Conservation (phyloP, 805 yeast genomes). For the Lipomyces sp. region DNA sequence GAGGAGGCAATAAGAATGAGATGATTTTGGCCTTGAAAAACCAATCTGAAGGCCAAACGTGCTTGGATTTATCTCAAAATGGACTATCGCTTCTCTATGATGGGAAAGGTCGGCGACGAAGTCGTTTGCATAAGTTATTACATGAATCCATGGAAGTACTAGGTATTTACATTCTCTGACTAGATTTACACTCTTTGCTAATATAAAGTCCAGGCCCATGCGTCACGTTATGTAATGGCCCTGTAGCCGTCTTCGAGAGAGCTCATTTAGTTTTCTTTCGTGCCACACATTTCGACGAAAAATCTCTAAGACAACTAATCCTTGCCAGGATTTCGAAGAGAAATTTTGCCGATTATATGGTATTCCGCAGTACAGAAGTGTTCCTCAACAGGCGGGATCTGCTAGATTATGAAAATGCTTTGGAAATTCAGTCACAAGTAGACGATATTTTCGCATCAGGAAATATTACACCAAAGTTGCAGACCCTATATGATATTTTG, state of each 20-base stretch:
- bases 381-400: conserved; percentile 30
- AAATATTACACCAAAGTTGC: conserved; percentile 13
- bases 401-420: conserved; percentile 33
- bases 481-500: conserved; percentile 10
- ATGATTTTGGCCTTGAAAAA: conserved; percentile 20
- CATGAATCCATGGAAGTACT: conserved; percentile 16
- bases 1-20: conserved; percentile 23
- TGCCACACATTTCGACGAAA: conserved; percentile 21
- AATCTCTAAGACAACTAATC: conserved; percentile 25
- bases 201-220: conserved; percentile 24
- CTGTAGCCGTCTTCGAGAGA: conserved; percentile 30
- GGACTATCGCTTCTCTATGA: conserved; percentile 27
- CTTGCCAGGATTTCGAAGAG: conserved; percentile 28
- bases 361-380: conserved; percentile 32
- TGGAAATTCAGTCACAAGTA: conserved; percentile 20
- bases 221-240: conserved; percentile 11
- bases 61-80: conserved; percentile 10
- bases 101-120: conserved; percentile 15
- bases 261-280: conserved; percentile 33
- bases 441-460: conserved; percentile 22
- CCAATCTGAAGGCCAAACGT: conserved; percentile 25
- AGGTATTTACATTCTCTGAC: conserved; percentile 8
- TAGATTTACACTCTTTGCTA: neutral
- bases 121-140: conserved; percentile 11
- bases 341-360: conserved; percentile 29